phyloP scores from a whole-genome alignment of 2,329 filamentous ascomycete species.

The Helminthosporium solani region DNA sequence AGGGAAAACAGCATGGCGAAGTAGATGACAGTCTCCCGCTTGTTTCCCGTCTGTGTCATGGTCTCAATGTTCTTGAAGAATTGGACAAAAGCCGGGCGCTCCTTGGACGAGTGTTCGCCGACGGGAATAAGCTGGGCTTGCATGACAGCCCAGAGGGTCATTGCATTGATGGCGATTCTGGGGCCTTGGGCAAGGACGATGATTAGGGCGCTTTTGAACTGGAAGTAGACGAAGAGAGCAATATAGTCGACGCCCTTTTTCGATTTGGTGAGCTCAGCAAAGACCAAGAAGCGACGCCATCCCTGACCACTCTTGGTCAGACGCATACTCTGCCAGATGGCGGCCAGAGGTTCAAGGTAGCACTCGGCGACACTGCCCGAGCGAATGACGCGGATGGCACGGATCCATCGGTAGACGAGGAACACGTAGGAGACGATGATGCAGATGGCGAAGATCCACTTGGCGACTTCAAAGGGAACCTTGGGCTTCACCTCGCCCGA shows the following conservation, averaged over 20 bases:
- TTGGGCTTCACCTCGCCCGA: conserved; percentile 77
- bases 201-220: conserved; percentile 77
- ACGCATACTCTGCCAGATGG: conserved; percentile 80
- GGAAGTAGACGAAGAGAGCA: conserved; percentile 88
- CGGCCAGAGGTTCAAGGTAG: conserved; percentile 85
- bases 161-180: conserved; percentile 83
- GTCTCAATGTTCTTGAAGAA: conserved; percentile 82
- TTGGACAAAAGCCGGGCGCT: conserved; percentile 65
- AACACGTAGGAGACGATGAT: conserved; percentile 90
- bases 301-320: conserved; percentile 68
- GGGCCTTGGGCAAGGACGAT: conserved; percentile 89
- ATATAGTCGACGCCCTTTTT: conserved; percentile 89
- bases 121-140: conserved; percentile 68
- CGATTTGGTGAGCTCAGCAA: conserved; percentile 85
- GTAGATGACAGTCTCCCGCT: conserved; percentile 77
- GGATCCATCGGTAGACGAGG: conserved; percentile 74
- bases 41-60: conserved; percentile 68
- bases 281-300: conserved; percentile 89
- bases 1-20: conserved; percentile 91
- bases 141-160: conserved; percentile 86
- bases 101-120: conserved; percentile 55
- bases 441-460: conserved; percentile 93
- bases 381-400: conserved; percentile 77
- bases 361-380: conserved; percentile 86
- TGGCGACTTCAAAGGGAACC: conserved; percentile 74